A percentile compares a stretch with the other conserved stretches of the same genome.
These are phyloP conservation scores for Moesziomyces sp. DNA, from an alignment of 1,284 basidiomycete genomes.

Conservation along the genomic window DNA sequence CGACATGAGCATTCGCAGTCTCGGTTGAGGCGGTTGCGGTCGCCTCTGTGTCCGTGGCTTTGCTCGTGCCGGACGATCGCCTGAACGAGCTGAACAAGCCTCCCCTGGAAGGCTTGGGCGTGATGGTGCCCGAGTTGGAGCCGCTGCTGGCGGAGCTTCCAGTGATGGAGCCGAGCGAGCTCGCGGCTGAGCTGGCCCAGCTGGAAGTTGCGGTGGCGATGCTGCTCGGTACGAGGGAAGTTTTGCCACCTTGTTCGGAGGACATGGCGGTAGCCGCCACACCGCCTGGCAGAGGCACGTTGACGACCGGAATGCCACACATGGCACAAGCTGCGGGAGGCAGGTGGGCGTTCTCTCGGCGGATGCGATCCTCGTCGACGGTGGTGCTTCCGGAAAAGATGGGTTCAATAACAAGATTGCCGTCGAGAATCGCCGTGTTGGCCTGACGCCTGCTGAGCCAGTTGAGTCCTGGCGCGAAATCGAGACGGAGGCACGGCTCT, in stretches of 20 bases:
- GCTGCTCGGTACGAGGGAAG: slow-evolving; percentile 35
- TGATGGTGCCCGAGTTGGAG: slow-evolving; percentile 30
- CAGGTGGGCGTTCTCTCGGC: slow-evolving; percentile 49
- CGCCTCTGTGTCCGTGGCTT: slow-evolving; percentile 11
- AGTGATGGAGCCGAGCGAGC: slow-evolving; percentile 44
- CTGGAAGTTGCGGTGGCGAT: slow-evolving; percentile 47
- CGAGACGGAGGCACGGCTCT: slow-evolving; percentile 90
- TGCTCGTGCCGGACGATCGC: slow-evolving; percentile 19
- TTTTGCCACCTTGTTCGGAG: slow-evolving; percentile 38
- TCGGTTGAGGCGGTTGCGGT: slow-evolving; percentile 1
- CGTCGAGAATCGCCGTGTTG: slow-evolving; percentile 83
- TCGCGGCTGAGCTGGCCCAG: slow-evolving; percentile 49
- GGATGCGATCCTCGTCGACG: slow-evolving; percentile 55
- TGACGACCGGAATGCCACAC: slow-evolving; percentile 61
- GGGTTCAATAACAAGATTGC: slow-evolving; percentile 91
- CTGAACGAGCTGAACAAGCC: slow-evolving; percentile 53
- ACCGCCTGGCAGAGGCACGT: slow-evolving; percentile 56
- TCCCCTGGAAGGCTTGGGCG: slow-evolving; percentile 38
- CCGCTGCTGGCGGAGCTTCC: slow-evolving; percentile 21
- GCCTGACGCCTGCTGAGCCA: slow-evolving; percentile 92
- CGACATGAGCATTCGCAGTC: slow-evolving; percentile 5
- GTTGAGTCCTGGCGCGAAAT: slow-evolving; percentile 91
- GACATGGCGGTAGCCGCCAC: slow-evolving; percentile 33
- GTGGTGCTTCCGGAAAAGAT: slow-evolving; percentile 71
- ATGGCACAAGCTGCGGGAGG: slow-evolving; percentile 63